These are phyloP conservation scores for Wallacemonas sp. DNA, from an alignment of 208 protist species.

Conservation along the genomic window DNA sequence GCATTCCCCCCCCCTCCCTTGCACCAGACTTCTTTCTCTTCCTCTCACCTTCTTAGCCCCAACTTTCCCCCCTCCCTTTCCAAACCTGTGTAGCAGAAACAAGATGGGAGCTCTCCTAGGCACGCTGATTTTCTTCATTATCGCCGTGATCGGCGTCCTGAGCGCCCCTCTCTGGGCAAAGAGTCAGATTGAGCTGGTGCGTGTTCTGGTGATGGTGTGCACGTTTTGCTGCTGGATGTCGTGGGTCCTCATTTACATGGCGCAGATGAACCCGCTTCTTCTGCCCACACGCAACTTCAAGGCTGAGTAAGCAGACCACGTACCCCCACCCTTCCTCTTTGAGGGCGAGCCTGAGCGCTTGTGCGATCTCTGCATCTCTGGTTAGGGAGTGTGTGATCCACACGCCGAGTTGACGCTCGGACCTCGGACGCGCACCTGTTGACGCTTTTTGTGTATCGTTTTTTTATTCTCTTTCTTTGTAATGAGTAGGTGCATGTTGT, in stretches of 20 bases:
- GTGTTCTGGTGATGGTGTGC: slow-evolving; percentile 59
- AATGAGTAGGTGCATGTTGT: too few species aligned
- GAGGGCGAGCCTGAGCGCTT: too few species aligned
- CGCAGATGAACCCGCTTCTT: slow-evolving; percentile 90
- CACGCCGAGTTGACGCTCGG: not conserved
- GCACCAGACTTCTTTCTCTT: not conserved
- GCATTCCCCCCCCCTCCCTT: too few species aligned
- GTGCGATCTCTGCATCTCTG: not conserved
- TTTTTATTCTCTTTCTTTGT: slow-evolving; percentile 11
- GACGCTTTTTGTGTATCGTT: not conserved
- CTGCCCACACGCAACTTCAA: slow-evolving; percentile 88
- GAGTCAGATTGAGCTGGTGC: slow-evolving; percentile 82
- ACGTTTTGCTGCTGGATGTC: slow-evolving; percentile 93
- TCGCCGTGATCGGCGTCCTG: slow-evolving; percentile 54
- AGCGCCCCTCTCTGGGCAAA: slow-evolving; percentile 80
- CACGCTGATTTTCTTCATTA: slow-evolving; percentile 66
- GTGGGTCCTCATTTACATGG: slow-evolving; percentile 93
- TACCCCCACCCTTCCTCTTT: not conserved
- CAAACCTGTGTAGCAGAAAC: not conserved
- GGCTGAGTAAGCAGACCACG: slow-evolving; percentile 48
- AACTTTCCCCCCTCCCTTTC: slow-evolving; percentile 6
- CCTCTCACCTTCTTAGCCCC: slow-evolving; percentile 1
- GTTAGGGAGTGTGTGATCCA: too few species aligned
- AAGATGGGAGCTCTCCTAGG: slow-evolving; percentile 75
- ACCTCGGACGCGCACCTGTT: not conserved